Conservation (phyloP, 768 basidiomycete species). For the Tricholoma sp. region DNA sequence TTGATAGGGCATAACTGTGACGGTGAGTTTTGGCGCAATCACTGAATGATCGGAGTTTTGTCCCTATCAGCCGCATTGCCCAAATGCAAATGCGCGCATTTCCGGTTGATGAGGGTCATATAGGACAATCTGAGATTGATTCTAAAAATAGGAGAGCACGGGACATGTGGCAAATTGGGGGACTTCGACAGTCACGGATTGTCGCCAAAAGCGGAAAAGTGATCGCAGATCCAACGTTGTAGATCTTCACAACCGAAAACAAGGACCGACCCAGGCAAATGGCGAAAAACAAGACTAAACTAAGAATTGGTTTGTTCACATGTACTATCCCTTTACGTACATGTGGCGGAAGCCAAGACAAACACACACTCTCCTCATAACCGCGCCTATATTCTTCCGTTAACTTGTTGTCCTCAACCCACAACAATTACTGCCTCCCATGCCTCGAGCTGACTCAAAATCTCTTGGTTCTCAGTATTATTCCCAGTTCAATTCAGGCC, state of each 20-base stretch:
- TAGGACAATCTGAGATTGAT: not conserved
- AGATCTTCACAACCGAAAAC: constrained; percentile 8
- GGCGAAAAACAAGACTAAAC: constrained; percentile 25
- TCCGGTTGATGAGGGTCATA: not conserved
- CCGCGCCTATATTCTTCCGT: constrained; percentile 17
- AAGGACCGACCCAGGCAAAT: constrained; percentile 17
- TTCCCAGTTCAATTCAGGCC: constrained; percentile 25
- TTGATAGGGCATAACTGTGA: not conserved
- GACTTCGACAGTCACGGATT: constrained; percentile 15
- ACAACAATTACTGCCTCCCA: constrained; percentile 15
- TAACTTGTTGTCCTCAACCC: constrained; percentile 13
- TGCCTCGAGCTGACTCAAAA: constrained; percentile 36
- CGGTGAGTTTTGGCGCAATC: constrained; percentile 1
- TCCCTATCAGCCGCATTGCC: constrained; percentile 4
- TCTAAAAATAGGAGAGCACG: not conserved
- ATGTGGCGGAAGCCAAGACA: constrained; percentile 25
- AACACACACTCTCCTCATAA: constrained; percentile 22
- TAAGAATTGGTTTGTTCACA: constrained; percentile 20
- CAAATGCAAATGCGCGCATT: constrained; percentile 3
- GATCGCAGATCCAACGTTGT: not conserved
- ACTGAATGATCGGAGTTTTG: constrained; percentile 4
- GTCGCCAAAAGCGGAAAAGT: constrained; percentile 10
- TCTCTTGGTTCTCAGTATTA: constrained; percentile 20
- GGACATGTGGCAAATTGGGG: constrained; percentile 6
- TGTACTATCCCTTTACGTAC: constrained; percentile 26